Conservation (phyloP, 257 asterid species). For the Solanum chaucha region DNA sequence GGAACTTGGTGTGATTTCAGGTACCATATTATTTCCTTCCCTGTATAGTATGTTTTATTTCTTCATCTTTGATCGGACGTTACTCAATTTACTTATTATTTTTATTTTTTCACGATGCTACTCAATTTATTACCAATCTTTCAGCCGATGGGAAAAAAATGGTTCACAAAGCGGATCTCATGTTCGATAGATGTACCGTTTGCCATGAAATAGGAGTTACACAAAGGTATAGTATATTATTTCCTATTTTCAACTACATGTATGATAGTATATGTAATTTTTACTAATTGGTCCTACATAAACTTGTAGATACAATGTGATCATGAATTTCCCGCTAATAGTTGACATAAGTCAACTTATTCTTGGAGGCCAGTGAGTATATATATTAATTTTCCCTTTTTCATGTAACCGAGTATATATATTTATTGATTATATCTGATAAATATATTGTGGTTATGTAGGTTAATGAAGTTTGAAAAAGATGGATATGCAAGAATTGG, state of each 20-base stretch:
- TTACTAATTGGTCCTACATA: not conserved
- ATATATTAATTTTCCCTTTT: too few relatives aligned
- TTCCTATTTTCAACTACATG: not conserved
- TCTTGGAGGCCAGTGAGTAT: not conserved
- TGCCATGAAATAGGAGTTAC: not conserved
- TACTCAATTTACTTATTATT: not conserved
- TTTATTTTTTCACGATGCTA: not conserved
- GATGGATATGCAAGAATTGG: not conserved
- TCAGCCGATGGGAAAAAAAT: not conserved
- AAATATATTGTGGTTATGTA: not conserved
- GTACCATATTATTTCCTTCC: not conserved
- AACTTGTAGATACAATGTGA: not conserved
- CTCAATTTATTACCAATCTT: not conserved
- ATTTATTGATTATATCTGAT: not conserved
- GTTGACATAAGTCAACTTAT: not conserved
- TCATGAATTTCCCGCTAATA: not conserved
- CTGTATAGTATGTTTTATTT: too few relatives aligned
- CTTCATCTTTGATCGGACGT: not conserved
- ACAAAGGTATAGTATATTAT: not conserved
- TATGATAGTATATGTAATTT: too few relatives aligned
- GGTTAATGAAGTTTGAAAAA: not conserved
- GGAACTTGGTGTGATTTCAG: not conserved
- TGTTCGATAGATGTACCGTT: not conserved
- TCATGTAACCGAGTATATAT: too few relatives aligned
- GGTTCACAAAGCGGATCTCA: not conserved